A percentile compares a stretch with the other conserved stretches of the same genome.
phyloP scores from a whole-genome alignment of 2,329 filamentous ascomycete species.

The Hirsutella minnesotensis region DNA sequence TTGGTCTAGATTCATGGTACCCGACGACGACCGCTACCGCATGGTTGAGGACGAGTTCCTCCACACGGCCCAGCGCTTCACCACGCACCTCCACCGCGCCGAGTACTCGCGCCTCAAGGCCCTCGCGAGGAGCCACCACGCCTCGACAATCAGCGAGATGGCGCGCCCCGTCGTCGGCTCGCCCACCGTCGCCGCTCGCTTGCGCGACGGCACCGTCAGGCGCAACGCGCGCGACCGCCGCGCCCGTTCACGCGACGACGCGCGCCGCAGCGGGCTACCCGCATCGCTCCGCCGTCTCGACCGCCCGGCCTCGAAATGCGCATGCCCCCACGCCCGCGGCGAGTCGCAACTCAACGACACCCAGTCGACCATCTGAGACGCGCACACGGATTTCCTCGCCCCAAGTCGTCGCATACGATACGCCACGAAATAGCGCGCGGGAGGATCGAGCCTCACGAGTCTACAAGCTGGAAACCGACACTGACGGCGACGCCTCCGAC shows the following conservation, averaged over 20 bases:
- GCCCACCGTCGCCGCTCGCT: conserved; percentile 13
- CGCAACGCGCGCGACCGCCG: conserved; percentile 3
- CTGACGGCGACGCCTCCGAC: background rate
- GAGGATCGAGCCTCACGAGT: too few species aligned
- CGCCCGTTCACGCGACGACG: background rate
- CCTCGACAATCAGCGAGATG: conserved; percentile 36
- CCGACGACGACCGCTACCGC: conserved; percentile 61
- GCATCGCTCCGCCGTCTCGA: too few species aligned
- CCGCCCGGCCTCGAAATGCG: background rate
- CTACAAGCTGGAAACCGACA: background rate
- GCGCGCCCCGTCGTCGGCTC: conserved; percentile 36
- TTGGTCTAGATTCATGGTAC: conserved; percentile 54
- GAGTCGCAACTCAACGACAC: background rate
- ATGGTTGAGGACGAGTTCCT: conserved; percentile 80
- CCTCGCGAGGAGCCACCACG: conserved; percentile 41
- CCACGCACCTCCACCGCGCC: conserved; percentile 62
- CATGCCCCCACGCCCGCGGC: background rate
- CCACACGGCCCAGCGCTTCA: conserved; percentile 55
- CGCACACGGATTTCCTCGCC: background rate
- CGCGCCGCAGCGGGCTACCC: background rate
- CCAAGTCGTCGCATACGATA: background rate
- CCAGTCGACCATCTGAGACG: too few species aligned
- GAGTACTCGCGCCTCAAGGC: conserved; percentile 61
- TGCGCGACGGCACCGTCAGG: conserved; percentile 9
- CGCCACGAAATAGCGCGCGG: background rate